Percentiles rank a stretch among this genome's conserved stretches.
Evolutionary conservation across 73 alveolate genomes (phyloP).

Genomic region (Symbiodinium pilosum): DNA sequence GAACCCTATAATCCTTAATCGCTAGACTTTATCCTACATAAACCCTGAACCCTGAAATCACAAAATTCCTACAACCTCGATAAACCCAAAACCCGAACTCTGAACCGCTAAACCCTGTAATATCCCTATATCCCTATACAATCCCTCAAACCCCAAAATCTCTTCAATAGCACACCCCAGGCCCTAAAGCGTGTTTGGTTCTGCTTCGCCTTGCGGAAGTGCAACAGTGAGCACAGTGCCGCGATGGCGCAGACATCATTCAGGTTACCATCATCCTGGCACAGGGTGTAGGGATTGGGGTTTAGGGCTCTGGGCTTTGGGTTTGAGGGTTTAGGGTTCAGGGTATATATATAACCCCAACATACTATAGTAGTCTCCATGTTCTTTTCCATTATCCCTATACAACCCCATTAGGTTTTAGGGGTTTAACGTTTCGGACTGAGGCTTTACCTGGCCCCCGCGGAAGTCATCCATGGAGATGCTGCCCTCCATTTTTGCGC

Average conservation of each 20-base stretch:
- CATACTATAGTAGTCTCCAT: too few relatives aligned
- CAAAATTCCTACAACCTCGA: too few relatives aligned
- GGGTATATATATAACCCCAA: too few relatives aligned
- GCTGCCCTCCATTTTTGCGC: too few relatives aligned
- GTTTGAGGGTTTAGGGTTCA: neutral
- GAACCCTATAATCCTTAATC: too few relatives aligned
- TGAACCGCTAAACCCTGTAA: neutral
- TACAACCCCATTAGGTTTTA: neutral
- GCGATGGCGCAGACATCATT: conserved; percentile 87
- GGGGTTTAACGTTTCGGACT: neutral
- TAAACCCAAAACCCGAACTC: too few relatives aligned
- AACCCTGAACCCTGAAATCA: too few relatives aligned
- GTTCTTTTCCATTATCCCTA: neutral
- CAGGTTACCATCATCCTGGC: conserved; percentile 93
- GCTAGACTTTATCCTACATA: too few relatives aligned
- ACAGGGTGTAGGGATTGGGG: neutral
- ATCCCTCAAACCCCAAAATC: neutral
- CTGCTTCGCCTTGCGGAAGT: conserved; percentile 64
- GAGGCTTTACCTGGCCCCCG: too few relatives aligned
- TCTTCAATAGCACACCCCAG: neutral
- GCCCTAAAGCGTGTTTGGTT: neutral
- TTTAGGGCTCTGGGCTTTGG: neutral
- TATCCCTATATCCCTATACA: neutral
- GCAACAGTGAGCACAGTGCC: conserved; percentile 71
- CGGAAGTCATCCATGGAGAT: too few relatives aligned